Base-by-base conservation (phyloP, 2,329 filamentous ascomycete species). In the Aureobasidium zeae region DNA sequence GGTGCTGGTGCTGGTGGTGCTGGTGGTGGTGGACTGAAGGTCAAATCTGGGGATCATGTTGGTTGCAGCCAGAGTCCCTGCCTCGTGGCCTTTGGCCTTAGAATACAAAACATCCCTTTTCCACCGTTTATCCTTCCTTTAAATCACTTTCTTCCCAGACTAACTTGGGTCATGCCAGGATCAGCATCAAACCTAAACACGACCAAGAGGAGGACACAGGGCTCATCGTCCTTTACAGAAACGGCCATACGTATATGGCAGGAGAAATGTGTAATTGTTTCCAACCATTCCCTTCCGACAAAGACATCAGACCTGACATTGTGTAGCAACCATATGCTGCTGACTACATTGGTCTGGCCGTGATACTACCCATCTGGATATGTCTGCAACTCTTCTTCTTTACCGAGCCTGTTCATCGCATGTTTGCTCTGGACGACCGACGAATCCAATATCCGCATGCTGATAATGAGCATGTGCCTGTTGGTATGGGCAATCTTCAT, bases 371-470 rank as follows among this genome's bases (percentile, higher is more conserved):
- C 4, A 76, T 72, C 39, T 91, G 85, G 63, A 63, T 83, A 13
- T 55, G 79, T 24, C 32, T 52, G 7, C 57, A 85, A 74, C 71
- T 86, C 31, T 71, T 78, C 62, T 67, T 83, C 54, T 71, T 83
- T 52, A 73, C 85, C 54, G 79, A 81, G 48, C 91, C 91, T 0
- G 96, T 96, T 61, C 87, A 96, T 62, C 86, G 86, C 65, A 83
- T 95, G 77, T 96, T 98, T 67, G 83, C 78, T 51, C 75, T 96
- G 49, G 83, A 87, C 59, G 86, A 96, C 60, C 73, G 84, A 17
- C 71, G 78, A 37, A 86, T 96, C 48, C 81, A 86, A 51, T 95
- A 83, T 57, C 91, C 91, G 1, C 83, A 94, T 64, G 86, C 91
- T 16, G 72, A 82, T 45, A 65, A 82, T 38, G 88, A 98, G 63